Evolutionary conservation across 2,329 filamentous ascomycete species (phyloP), one percentile per base, ranked within the genome.

Genomic region (Ophiostoma sp.): DNA sequence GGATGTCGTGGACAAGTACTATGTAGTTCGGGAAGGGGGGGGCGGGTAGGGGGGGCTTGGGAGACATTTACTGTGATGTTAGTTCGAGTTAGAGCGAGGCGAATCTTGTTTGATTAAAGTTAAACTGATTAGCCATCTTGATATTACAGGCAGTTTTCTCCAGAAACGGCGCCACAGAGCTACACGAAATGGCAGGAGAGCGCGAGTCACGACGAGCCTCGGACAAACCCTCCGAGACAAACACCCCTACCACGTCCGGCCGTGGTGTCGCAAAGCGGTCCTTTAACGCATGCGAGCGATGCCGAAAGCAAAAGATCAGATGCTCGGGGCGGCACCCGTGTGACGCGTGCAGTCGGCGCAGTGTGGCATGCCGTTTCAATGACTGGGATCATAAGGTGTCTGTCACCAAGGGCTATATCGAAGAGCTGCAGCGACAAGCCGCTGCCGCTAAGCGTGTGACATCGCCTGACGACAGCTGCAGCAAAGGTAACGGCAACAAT

Each of bases 321-420:
- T 67, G 67, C 41, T 52, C 44, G 27, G 67, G 67, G 36, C 44
- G 67, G 27, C 31, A 68, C 20, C 67, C 67, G 44, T 68, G 67
- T 44, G 67, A 68, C 67, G 23, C 35, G 8, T 68, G 67, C 44
- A 68, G 44, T 20, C 36, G 39, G 44, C 67, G 67, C 67, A 68
- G 39, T 17, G 27, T 68, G 44, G 31, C 39, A 1, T 68, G 67
- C 31, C 35, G n/a, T 4, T 68, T 68, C 23, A 44, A 68, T 27
- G 67, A 44, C 44, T 27, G 67, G 27, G 67, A 68, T 15, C 36
- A 33, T 10, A 68, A 68, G 67, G 67, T 68, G 44, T n/a, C 39
- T 27, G 67, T 68, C 11, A 68, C 67, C 20, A 39, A 68, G 20
- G 67, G 67, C 35, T 68, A 68, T 8, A 44, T 54, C n/a, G 44